Percentiles rank a stretch among this genome's conserved stretches.
These are phyloP conservation scores for Rhizomucor miehei DNA, from an alignment of 371 early-diverging fungal species.

Conservation along the genomic window DNA sequence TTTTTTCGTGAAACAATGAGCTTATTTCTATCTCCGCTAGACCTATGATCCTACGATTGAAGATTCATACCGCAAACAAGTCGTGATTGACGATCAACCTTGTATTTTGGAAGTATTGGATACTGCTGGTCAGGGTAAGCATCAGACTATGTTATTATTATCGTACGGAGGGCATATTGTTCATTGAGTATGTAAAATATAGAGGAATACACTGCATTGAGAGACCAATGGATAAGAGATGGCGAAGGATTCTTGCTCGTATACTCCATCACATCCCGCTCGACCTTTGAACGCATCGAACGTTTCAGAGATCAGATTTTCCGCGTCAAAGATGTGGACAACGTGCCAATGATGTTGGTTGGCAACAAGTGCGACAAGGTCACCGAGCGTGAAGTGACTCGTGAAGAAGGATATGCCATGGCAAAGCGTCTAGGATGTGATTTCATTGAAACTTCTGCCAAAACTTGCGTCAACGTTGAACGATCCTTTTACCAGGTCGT, in stretches of 20 bases:
- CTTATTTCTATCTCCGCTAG: constrained; percentile 23
- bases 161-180: neutral
- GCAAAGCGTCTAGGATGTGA: constrained; percentile 35
- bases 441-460: constrained; percentile 80
- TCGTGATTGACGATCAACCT: constrained; percentile 82
- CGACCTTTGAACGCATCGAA: constrained; percentile 79
- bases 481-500: constrained; percentile 59
- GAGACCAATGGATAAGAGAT: constrained; percentile 95
- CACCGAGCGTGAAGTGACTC: constrained; percentile 70
- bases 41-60: constrained; percentile 97
- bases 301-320: constrained; percentile 79
- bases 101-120: constrained; percentile 93
- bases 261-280: constrained; percentile 80
- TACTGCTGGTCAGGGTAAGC: constrained; percentile 84
- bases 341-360: constrained; percentile 83
- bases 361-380: constrained; percentile 90
- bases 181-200: too few relatives aligned
- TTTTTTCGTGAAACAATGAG: too few relatives aligned
- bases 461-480: constrained; percentile 74
- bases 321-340: constrained; percentile 78
- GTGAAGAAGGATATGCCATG: constrained; percentile 48
- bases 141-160: constrained; percentile 6
- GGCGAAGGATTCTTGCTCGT: constrained; percentile 90
- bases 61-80: constrained; percentile 92
- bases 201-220: constrained; percentile 82